Base-by-base conservation (phyloP, 805 yeast species). In the Kodamaea laetipori region DNA sequence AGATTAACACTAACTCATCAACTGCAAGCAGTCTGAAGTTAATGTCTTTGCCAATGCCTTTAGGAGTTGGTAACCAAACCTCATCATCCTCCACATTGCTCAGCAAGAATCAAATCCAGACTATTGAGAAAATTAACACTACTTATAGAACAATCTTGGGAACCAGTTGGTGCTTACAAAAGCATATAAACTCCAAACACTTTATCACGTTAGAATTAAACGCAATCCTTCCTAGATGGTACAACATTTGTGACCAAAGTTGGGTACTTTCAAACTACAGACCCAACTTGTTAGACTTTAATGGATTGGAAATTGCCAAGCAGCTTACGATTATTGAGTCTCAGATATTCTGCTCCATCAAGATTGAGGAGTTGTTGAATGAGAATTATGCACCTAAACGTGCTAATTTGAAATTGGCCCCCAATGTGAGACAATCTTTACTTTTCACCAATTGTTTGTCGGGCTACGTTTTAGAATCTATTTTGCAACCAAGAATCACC, bases 261-360 rank as follows among this genome's bases (percentile, higher is more conserved):
- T 82, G 87, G 86, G 78, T 71, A 18, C 67, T 78, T 43, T 65
- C 77, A 6, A 77, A 75, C 48, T 77, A 75, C 51, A 72, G 81
- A 46, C 71, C 78, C 12, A 71, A 76, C 36, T 61, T 80, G 32
- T 56, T 79, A 28, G 81, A 82, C 47, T 71, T 81, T 52, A 84
- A 84, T 58, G 82, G 89, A 0, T 66, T 84, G 52, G 94, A 86
- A 53, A 67, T 84, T 17, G 90, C 94, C 2, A 86, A 84, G 55
- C 94, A 86, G 51, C 65, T 86, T 37, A 85, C 94, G 0, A 64
- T 84, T 13, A 77, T 86, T 48, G 95, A 86, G 57, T 79, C 86
- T 2, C 73, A 72, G 32, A 73, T 86, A 37, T 86, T 82, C 61
- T 70, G 86, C 47, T 64, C 77, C 0, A 79, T 86, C 42, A 76